Evolutionary conservation across 345 rosid species (phyloP), one percentile per base, ranked within the genome.

Genomic region (Anacardium occidentale): DNA sequence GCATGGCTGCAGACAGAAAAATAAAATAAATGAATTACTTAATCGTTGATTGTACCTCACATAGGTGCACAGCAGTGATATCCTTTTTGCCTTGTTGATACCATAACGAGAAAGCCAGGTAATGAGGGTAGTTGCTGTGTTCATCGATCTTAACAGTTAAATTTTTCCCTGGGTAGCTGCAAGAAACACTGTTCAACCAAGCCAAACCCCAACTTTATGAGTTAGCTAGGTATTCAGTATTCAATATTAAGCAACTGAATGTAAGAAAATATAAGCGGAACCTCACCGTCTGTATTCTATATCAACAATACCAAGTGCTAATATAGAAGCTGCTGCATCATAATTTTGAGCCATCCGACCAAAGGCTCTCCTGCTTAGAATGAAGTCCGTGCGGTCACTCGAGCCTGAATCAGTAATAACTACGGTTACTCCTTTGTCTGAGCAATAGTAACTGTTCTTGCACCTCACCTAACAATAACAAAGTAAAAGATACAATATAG

Each of bases 31-130:
- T n/a, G n/a, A 6, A 6, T 29, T 29, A 29, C 32, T 29, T 29
- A 29, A 50, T 15, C 53, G 18, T 50, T 15, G 15, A 50, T 50
- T 14, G 4, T 45, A 89, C 94, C 89, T 89, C 90, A 13, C 94
- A 89, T 10, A 89, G 81, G 77, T 87, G 91, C 62, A 89, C 94
- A 10, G 90, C 94, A 0, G 89, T 85, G 71, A 89, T 86, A 68
- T 89, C 94, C 68, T 65, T 86, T 32, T 73, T 78, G 42, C 94
- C 94, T 81, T 89, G 90, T 72, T 89, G 94, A 76, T 78, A 80
- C 90, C 88, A 80, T 47, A 89, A 74, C 53, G 79, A 80, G 62
- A 89, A 89, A 53, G 74, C 94, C 77, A 89, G 77, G 64, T 89
- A 89, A 68, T 83, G 56, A 74, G 94, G 94, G 75, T 84, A 40